Base-by-base conservation (phyloP, 2,329 filamentous ascomycete species). In the Diaporthe vexans region DNA sequence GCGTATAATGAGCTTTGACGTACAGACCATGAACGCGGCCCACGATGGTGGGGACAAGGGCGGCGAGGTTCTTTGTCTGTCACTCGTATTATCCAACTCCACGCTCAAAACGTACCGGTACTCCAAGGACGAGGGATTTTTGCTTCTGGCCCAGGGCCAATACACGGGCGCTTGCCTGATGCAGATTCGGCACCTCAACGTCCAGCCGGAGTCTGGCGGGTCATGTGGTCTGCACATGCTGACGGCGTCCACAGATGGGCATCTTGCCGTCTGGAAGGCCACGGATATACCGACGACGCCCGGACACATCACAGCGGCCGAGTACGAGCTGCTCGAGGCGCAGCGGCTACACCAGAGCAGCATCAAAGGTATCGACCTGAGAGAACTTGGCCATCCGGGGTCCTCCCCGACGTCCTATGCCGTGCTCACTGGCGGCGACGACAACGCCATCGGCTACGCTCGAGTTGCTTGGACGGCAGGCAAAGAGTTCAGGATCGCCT, bases 71-170 rank as follows among this genome's bases (percentile, higher is more conserved):
- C 91, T 93, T 78, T 79, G 91, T 3, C 86, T 98, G 72, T 91
- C 91, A 0, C 88, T 97, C 84, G 92, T 89, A 0, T 92, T 97
- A 78, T 98, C 96, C 0, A 96, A 98, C 83, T 98, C 96, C 0
- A 91, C 89, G 3, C 81, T 97, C 56, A 93, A 92, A 79, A 88
- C 85, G 0, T 92, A 92, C 77, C 77, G 81, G 19, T 93, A 91
- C 77, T 82, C 81, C 1, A 77, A 78, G 24, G 69, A 58, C 1
- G 75, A 76, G 0, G 84, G 84, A 0, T 92, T 92, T 79, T 77
- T 78, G 4, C 82, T 91, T 0, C 76, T 93, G 0, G 87, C 87
- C 0, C 82, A 82, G 46, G 91, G 90, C 7, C 84, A 82, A 72
- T 95, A 94, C 80, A 94, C 91, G 8, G 92, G 91, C 10, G 91